Conservation (phyloP, 257 asterid genomes). For the Solanum paucissectum region DNA sequence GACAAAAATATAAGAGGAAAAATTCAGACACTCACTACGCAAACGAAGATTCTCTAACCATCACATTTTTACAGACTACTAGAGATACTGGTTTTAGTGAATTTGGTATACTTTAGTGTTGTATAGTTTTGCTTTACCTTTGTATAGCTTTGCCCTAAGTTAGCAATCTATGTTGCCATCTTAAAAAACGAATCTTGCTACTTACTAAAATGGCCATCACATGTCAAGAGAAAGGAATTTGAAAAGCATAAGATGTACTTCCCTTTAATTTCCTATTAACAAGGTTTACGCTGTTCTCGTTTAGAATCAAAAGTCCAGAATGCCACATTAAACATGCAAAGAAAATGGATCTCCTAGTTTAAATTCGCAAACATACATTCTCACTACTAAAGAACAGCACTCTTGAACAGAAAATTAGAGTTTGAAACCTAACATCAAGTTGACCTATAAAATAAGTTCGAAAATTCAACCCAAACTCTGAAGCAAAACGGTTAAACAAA, state of each 20-base stretch:
- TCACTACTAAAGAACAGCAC: neutral
- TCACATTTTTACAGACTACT: neutral
- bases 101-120: neutral
- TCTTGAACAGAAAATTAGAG: neutral
- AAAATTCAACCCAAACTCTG: neutral
- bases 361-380: neutral
- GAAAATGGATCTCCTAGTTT: neutral
- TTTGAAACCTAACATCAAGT: neutral
- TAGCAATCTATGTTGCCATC: neutral
- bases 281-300: neutral
- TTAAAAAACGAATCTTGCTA: neutral
- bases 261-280: neutral
- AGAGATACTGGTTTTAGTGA: neutral
- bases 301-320: neutral
- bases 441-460: neutral
- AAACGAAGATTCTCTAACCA: neutral
- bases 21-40: neutral
- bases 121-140: neutral
- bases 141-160: neutral
- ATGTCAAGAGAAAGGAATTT: neutral
- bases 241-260: neutral
- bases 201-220: neutral
- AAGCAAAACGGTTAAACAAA: neutral
- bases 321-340: neutral
- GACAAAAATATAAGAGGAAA: neutral